Evolutionary conservation across 2,329 filamentous ascomycete genomes (phyloP), one percentile per base, ranked within the genome.

Genomic region (Pseudocercospora eumusae): DNA sequence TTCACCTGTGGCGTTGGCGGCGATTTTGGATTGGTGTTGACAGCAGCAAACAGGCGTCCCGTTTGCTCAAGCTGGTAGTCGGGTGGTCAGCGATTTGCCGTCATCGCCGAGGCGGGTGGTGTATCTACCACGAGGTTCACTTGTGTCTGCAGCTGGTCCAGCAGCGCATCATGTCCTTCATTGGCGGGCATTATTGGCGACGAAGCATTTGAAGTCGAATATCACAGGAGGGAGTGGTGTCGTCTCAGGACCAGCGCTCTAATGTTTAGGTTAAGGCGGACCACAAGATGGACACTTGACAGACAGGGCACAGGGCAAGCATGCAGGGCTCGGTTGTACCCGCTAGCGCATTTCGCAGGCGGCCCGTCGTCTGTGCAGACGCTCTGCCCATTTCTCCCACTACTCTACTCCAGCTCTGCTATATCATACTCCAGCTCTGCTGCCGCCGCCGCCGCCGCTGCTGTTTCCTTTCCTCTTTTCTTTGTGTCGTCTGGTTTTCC

Each of bases 111-210:
- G n/a, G 15, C 50, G 56, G 20, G 44, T 36, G 60, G 36, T n/a
- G 36, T 18, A 40, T 40, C 59, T 74, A 82, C 80, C 36, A 81
- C 76, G 54, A 76, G 73, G 65, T 81, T 82, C 63, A 83, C 67
- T 73, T 81, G 79, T 60, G 74, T 72, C 67, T 82, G 77, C 61
- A 82, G 71, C 60, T 75, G 75, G 63, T 81, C 78, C 57, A 82
- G 71, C 53, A 77, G 64, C 36, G 64, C 64, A 40, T 56, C 62
- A 18, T 66, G 67, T 27, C 67, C 63, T 21, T 59, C 28, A 42
- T 53, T 52, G 10, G 68, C 52, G 54, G 59, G 13, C 31, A 40
- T 50, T 28, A 25, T 21, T 21, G 56, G 20, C 44, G 21, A 13
- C 23, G 18, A 25, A 25, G 44, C 13, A 13, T 2, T 5, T 20